Percentiles rank a stretch among this genome's conserved stretches.
These are phyloP conservation scores for Fusarium sp. DNA, from an alignment of 2,329 filamentous ascomycete species.

Conservation along the genomic window DNA sequence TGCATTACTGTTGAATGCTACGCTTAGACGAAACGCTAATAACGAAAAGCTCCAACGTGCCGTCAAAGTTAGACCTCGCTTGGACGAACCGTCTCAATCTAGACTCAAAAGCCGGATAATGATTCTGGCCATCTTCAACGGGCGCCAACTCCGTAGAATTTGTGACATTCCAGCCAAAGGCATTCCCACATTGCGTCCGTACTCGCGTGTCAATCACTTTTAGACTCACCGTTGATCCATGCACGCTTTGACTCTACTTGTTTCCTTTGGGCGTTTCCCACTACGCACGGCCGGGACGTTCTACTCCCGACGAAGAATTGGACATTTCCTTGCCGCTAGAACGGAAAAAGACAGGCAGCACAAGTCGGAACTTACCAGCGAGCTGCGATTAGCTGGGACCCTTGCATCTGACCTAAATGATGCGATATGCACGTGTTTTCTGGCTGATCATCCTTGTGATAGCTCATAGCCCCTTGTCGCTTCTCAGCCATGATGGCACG, in stretches of 20 bases:
- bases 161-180: background rate
- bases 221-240: background rate
- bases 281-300: background rate
- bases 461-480: too few species aligned
- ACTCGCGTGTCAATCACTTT: background rate
- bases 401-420: background rate
- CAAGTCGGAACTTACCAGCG: too few species aligned
- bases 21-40: background rate
- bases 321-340: background rate
- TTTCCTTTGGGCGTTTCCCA: background rate
- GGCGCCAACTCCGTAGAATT: too few species aligned
- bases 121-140: too few species aligned
- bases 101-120: background rate
- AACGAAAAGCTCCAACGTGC: background rate
- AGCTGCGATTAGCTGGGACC: background rate
- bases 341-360: too few species aligned
- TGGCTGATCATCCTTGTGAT: too few species aligned
- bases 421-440: background rate
- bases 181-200: slow-evolving; percentile 5
- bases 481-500: too few species aligned
- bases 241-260: background rate
- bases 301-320: background rate
- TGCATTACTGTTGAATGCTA: background rate
- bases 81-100: background rate
- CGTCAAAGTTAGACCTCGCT: background rate